These are phyloP conservation scores for Paracoccidioides lutzii DNA, from an alignment of 2,329 filamentous ascomycete species.

Conservation along the genomic window DNA sequence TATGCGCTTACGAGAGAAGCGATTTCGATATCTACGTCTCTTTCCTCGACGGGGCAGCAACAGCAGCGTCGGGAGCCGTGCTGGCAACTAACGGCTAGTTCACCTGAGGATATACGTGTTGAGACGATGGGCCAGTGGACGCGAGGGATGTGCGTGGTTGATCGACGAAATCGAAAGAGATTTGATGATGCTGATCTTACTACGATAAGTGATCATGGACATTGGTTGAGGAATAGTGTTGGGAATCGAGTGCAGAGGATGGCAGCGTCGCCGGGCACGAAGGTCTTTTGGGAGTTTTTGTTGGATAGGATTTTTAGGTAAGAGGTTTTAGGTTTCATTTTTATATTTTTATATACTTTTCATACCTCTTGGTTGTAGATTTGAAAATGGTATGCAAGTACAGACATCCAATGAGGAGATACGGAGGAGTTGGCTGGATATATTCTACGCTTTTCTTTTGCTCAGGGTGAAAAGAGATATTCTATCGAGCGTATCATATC, in stretches of 20 bases:
- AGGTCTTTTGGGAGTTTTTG: conserved; percentile 52
- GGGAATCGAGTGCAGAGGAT: conserved; percentile 75
- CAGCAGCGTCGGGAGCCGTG: not conserved
- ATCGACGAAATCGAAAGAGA: conserved; percentile 46
- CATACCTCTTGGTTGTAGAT: too few relatives aligned
- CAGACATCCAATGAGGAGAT: too few relatives aligned
- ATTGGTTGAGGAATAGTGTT: conserved; percentile 60
- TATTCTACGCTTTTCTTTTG: too few relatives aligned
- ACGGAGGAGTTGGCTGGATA: too few relatives aligned
- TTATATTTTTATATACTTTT: not conserved
- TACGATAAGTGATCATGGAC: conserved; percentile 55
- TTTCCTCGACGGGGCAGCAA: conserved; percentile 1
- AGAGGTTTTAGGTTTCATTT: not conserved
- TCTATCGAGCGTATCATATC: too few relatives aligned
- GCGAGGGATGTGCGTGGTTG: conserved; percentile 75
- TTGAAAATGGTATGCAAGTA: too few relatives aligned
- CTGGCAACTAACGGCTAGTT: conserved; percentile 36
- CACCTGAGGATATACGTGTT: conserved; percentile 68
- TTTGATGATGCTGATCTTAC: conserved; percentile 36
- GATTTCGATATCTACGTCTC: too few relatives aligned
- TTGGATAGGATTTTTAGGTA: conserved; percentile 51
- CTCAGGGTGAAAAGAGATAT: too few relatives aligned
- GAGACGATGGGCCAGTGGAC: conserved; percentile 94
- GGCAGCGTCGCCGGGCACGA: conserved; percentile 53
- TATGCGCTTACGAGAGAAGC: conserved; percentile 49